phyloP scores from a whole-genome alignment of 2,329 filamentous ascomycete species.

The Fusarium sp. region DNA sequence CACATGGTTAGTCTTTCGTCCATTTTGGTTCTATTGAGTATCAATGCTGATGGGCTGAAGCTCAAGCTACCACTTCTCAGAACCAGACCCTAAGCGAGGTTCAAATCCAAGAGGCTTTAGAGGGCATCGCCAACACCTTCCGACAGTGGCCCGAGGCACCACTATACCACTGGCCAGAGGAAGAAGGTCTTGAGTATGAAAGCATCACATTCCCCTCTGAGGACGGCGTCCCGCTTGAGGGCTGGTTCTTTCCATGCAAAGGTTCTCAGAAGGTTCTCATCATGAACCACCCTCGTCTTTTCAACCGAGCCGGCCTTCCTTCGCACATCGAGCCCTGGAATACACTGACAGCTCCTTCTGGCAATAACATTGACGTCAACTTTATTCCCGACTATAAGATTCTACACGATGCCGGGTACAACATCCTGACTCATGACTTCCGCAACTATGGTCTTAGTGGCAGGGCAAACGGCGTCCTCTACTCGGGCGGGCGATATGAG shows the following conservation, averaged over 20 bases:
- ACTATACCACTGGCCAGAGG: neutral
- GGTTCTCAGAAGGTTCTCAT: neutral
- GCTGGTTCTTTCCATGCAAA: conserved; percentile 5
- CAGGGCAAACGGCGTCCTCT: conserved; percentile 1
- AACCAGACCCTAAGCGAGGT: neutral
- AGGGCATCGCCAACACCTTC: neutral
- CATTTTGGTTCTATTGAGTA: neutral
- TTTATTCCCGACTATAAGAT: conserved; percentile 8
- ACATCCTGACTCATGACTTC: neutral
- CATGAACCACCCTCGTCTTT: conserved; percentile 7
- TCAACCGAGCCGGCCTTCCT: neutral
- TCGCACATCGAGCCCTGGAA: neutral
- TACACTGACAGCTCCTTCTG: neutral
- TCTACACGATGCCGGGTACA: neutral
- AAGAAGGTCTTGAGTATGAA: neutral
- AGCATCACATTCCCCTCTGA: conserved; percentile 2
- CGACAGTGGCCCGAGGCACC: conserved; percentile 1
- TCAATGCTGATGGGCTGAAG: neutral
- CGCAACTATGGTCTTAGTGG: conserved; percentile 4
- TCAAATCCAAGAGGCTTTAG: neutral
- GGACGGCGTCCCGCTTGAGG: conserved; percentile 2
- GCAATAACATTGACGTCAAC: conserved; percentile 7
- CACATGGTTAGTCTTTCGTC: neutral
- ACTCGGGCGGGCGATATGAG: neutral
- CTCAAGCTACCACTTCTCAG: neutral